These are phyloP conservation scores for Penicillium sp. DNA, from an alignment of 2,329 filamentous ascomycete genomes.

Conservation along the genomic window DNA sequence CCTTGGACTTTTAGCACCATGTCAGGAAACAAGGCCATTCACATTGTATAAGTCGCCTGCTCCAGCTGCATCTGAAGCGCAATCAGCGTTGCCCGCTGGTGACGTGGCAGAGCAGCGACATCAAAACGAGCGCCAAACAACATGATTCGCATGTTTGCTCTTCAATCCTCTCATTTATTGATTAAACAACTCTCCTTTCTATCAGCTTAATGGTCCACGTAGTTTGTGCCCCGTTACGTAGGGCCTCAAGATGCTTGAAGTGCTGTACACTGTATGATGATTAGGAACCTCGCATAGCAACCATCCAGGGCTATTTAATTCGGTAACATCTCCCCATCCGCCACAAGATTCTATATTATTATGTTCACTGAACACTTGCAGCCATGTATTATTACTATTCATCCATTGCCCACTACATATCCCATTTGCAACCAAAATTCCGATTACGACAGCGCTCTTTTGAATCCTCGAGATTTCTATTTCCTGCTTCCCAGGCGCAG, in stretches of 20 bases:
- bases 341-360: too few species aligned
- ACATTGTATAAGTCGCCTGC: conserved; percentile 17
- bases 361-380: not conserved
- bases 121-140: conserved; percentile 28
- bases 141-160: conserved; percentile 28
- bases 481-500: not conserved
- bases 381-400: not conserved
- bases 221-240: conserved; percentile 25
- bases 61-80: conserved; percentile 29
- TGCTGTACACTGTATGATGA: conserved; percentile 7
- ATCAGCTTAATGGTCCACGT: conserved; percentile 36
- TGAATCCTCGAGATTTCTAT: not conserved
- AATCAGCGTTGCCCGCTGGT: conserved; percentile 33
- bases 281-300: not conserved
- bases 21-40: conserved; percentile 17
- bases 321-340: not conserved
- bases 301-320: conserved; percentile 13
- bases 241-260: conserved; percentile 13
- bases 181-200: conserved; percentile 22
- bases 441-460: not conserved
- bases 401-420: not conserved
- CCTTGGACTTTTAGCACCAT: conserved; percentile 9
- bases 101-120: conserved; percentile 39
- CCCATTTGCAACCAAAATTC: not conserved
- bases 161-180: conserved; percentile 25